Percentiles rank a stretch among this genome's conserved stretches.
phyloP scores from a whole-genome alignment of 805 yeast species.

The Kazachstania martiniae region DNA sequence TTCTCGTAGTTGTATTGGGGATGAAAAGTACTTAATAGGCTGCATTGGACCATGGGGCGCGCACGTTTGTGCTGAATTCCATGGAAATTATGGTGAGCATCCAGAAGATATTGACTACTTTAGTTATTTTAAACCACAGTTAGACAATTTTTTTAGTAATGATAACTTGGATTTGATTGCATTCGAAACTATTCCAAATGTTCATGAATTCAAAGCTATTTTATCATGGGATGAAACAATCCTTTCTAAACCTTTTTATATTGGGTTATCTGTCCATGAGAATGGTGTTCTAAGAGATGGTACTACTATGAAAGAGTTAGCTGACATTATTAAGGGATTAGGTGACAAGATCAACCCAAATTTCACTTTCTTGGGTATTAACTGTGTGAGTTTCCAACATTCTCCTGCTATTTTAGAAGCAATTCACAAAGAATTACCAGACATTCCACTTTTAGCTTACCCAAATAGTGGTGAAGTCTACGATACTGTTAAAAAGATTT shows the following conservation, averaged over 20 bases:
- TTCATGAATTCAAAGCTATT: constrained; percentile 44
- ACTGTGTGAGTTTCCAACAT: constrained; percentile 45
- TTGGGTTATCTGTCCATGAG: constrained; percentile 34
- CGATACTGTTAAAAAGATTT: constrained; percentile 35
- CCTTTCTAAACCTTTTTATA: constrained; percentile 33
- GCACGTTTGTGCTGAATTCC: constrained; percentile 55
- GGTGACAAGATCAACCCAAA: constrained; percentile 16
- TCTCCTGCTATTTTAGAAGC: constrained; percentile 32
- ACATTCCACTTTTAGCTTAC: constrained; percentile 41
- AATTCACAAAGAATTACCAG: constrained; percentile 13
- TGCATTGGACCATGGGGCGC: constrained; percentile 77
- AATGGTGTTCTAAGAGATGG: constrained; percentile 39
- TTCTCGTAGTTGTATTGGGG: constrained; percentile 16
- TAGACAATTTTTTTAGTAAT: constrained; percentile 40
- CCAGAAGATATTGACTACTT: constrained; percentile 23
- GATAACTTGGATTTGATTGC: constrained; percentile 45
- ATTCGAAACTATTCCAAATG: constrained; percentile 64
- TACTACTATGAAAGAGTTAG: constrained; percentile 29
- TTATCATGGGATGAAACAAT: constrained; percentile 30
- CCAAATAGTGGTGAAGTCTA: constrained; percentile 72
- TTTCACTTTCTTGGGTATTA: constrained; percentile 50
- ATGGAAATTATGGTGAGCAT: constrained; percentile 45
- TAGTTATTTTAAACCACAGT: constrained; percentile 24
- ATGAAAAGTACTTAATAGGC: constrained; percentile 30
- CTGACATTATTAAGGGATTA: constrained; percentile 11